phyloP scores from a whole-genome alignment of 805 yeast genomes.

The Teunomyces tritomae region DNA sequence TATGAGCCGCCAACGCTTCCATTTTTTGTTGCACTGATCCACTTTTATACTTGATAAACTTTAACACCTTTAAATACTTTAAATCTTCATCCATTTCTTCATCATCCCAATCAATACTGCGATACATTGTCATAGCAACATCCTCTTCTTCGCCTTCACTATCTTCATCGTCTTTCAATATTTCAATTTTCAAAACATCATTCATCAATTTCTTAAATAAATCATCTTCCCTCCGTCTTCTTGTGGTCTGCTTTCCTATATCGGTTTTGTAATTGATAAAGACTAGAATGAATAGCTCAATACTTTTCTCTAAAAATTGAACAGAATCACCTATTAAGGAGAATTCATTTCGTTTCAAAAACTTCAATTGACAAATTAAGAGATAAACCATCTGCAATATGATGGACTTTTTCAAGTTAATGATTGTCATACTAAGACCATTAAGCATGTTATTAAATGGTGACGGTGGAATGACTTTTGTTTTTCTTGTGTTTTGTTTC shows the following conservation, averaged over 20 bases:
- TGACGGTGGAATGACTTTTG: slow-evolving; percentile 32
- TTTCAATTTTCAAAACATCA: slow-evolving; percentile 35
- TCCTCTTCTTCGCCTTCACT: slow-evolving; percentile 28
- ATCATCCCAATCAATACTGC: slow-evolving; percentile 47
- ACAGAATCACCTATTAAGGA: slow-evolving; percentile 15
- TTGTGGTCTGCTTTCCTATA: slow-evolving; percentile 14
- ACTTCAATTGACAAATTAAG: slow-evolving; percentile 38
- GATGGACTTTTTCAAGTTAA: slow-evolving; percentile 42
- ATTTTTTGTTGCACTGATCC: slow-evolving; percentile 6
- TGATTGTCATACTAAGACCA: slow-evolving; percentile 42
- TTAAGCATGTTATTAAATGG: slow-evolving; percentile 42
- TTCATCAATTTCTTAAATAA: slow-evolving; percentile 37
- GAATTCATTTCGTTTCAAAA: slow-evolving; percentile 26
- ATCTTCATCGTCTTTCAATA: slow-evolving; percentile 28
- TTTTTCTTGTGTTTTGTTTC: slow-evolving; percentile 11
- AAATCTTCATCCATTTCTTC: slow-evolving; percentile 47
- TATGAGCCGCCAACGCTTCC: background rate
- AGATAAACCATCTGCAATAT: slow-evolving; percentile 42
- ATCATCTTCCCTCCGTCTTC: slow-evolving; percentile 31
- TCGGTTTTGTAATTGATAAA: slow-evolving; percentile 38
- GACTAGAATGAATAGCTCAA: slow-evolving; percentile 33
- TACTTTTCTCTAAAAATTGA: slow-evolving; percentile 21
- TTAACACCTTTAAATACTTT: slow-evolving; percentile 41
- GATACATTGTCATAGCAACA: slow-evolving; percentile 17
- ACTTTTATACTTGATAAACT: slow-evolving; percentile 40